Base-by-base conservation (phyloP, 768 basidiomycete species). In the Podaxis sp. region DNA sequence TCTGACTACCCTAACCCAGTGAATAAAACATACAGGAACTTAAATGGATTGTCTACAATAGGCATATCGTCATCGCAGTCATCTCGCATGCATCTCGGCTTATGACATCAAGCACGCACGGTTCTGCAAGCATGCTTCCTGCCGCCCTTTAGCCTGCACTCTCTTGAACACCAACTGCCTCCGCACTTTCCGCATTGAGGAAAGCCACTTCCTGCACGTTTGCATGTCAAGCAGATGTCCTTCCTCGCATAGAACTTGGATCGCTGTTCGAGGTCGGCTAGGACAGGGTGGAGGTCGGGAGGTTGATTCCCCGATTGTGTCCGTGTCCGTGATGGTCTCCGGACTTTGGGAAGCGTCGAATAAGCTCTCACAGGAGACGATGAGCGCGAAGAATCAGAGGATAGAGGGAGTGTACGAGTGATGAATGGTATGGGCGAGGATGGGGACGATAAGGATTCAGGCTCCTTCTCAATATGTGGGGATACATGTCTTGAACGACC, bases 161-260 rank as follows among this genome's bases (percentile, higher is more conserved):
- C 72, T 58, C 87, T 77, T 26, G 87, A 87, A 66, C 87, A 89
- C 87, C 87, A 89, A 74, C 77, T 81, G 33, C 80, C 79, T 24
- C 77, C 73, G 65, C 87, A 89, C 63, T 80, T 83, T 6, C 81
- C 77, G 69, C 87, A 89, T n/a, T 81, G 80, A 13, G 87, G 87
- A 69, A 80, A 89, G 63, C 86, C 83, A 13, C 73, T 71, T 0
- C 87, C 87, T 1, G 68, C 56, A 68, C 82, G 86, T 37, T 72
- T 73, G 68, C 87, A 89, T 0, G 84, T 78, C 10, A 82, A 78
- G 61, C 87, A 89, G 37, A 66, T 67, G 26, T 70, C 66, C 11
- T 73, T 68, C 40, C 71, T 73, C 26, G 67, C 68, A 52, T 84
- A 81, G 55, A 89, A 71, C 67, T 74, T 83, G 3, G 87, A 89